phyloP scores from a whole-genome alignment of 2,329 filamentous ascomycete species.

The Arthrinium phaeospermum region DNA sequence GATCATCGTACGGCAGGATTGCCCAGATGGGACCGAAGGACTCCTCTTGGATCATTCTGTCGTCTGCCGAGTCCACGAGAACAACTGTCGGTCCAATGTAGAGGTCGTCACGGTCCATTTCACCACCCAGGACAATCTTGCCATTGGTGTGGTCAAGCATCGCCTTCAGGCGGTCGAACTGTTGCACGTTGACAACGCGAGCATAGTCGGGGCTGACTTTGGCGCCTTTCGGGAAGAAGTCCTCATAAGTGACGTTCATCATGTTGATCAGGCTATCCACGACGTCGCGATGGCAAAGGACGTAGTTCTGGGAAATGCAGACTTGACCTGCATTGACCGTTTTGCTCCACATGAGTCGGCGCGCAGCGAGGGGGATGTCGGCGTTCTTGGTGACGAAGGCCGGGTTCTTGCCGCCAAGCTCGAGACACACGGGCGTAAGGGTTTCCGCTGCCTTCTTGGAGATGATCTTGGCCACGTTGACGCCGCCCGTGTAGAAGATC shows the following conservation, averaged over 20 bases:
- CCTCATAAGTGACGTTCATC: conserved; percentile 71
- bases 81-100: conserved; percentile 95
- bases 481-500: conserved; percentile 93
- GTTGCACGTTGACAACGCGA: conserved; percentile 79
- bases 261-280: conserved; percentile 74
- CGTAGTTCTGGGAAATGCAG: conserved; percentile 93
- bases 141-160: conserved; percentile 88
- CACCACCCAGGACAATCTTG: conserved; percentile 85
- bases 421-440: conserved; percentile 85
- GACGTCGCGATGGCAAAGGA: conserved; percentile 78
- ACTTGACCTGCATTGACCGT: conserved; percentile 85
- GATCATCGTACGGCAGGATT: conserved; percentile 75
- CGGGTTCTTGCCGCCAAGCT: conserved; percentile 91
- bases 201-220: conserved; percentile 79
- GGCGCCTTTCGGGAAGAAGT: conserved; percentile 85
- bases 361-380: conserved; percentile 79
- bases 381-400: conserved; percentile 88
- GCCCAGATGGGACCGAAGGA: conserved; percentile 93
- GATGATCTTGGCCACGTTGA: conserved; percentile 81
- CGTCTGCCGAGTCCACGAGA: conserved; percentile 75
- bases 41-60: conserved; percentile 81
- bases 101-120: conserved; percentile 77
- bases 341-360: conserved; percentile 89
- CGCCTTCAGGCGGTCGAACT: conserved; percentile 84
- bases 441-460: conserved; percentile 88